Percentiles rank a stretch among this genome's conserved stretches.
Evolutionary conservation across 495 filamentous ascomycete species (phyloP).

Genomic region (Hypoxylon rickii): DNA sequence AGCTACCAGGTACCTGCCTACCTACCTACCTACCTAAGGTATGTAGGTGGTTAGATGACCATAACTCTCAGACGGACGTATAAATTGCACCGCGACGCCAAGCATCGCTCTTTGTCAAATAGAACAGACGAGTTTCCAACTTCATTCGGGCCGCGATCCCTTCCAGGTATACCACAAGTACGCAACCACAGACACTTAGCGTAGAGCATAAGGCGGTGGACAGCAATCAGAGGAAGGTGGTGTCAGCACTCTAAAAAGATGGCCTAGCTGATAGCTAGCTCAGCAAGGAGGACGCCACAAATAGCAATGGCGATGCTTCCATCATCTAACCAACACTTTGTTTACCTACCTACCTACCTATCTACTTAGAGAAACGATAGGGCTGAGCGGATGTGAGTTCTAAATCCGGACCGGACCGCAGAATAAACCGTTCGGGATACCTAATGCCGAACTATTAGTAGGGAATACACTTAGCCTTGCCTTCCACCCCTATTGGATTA

Average conservation of each 20-base stretch:
- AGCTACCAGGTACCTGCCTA: too few relatives aligned
- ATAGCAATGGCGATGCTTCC: slow-evolving; percentile 1
- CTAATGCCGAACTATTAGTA: slow-evolving; percentile 2
- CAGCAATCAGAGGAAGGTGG: slow-evolving; percentile 1
- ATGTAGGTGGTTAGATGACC: too few relatives aligned
- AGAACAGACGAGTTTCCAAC: not conserved
- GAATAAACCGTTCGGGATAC: not conserved
- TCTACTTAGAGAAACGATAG: too few relatives aligned
- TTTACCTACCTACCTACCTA: too few relatives aligned
- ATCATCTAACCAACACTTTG: not conserved
- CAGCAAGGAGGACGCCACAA: not conserved
- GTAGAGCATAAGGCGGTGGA: not conserved
- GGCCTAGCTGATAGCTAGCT: not conserved
- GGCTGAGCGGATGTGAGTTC: slow-evolving; percentile 20
- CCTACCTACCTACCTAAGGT: too few relatives aligned
- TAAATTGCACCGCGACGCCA: too few relatives aligned
- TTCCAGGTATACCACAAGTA: too few relatives aligned
- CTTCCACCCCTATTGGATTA: slow-evolving; percentile 1
- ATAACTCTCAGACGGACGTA: too few relatives aligned
- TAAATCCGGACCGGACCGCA: slow-evolving; percentile 26
- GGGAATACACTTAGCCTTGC: not conserved
- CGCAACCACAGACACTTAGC: too few relatives aligned
- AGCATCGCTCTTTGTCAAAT: slow-evolving; percentile 16
- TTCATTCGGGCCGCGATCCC: slow-evolving; percentile 11
- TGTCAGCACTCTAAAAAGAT: slow-evolving; percentile 29